Evolutionary conservation across 2,329 filamentous ascomycete species (phyloP).

Genomic region (Colletotrichum filicis): DNA sequence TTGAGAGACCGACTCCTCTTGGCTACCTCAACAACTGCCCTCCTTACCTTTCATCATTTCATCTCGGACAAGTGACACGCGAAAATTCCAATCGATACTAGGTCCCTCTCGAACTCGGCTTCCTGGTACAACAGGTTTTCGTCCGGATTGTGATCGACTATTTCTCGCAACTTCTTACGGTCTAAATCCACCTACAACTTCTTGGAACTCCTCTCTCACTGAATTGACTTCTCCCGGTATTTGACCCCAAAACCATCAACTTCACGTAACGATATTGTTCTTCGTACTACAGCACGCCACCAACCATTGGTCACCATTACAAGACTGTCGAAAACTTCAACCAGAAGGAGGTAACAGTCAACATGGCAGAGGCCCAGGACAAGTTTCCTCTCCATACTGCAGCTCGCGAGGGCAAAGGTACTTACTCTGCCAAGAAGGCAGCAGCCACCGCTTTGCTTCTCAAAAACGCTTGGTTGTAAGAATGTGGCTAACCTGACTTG

Average conservation of each 20-base stretch:
- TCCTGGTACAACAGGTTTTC: not conserved
- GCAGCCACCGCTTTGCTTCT: not conserved
- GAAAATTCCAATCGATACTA: not conserved
- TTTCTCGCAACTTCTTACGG: not conserved
- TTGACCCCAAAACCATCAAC: not conserved
- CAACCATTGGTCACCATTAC: too few species aligned
- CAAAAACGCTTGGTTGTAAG: not conserved
- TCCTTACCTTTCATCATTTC: not conserved
- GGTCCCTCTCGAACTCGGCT: not conserved
- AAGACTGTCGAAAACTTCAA: not conserved
- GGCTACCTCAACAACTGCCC: too few species aligned
- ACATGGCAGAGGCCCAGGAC: conserved; percentile 52
- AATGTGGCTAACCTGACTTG: not conserved
- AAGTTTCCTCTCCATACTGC: conserved; percentile 91
- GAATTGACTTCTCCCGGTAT: too few species aligned
- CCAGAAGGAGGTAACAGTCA: not conserved
- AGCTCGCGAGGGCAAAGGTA: conserved; percentile 85
- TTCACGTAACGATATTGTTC: not conserved
- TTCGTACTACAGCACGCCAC: too few species aligned
- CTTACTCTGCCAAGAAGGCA: conserved; percentile 56
- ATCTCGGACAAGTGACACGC: not conserved
- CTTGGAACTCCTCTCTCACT: not conserved
- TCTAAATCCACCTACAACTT: not conserved
- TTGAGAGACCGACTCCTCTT: too few species aligned
- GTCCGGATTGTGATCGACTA: not conserved